A percentile compares a stretch with the other conserved stretches of the same genome.
phyloP scores from a whole-genome alignment of 108 stramenopile genomes.

The Fistulifera solaris region DNA sequence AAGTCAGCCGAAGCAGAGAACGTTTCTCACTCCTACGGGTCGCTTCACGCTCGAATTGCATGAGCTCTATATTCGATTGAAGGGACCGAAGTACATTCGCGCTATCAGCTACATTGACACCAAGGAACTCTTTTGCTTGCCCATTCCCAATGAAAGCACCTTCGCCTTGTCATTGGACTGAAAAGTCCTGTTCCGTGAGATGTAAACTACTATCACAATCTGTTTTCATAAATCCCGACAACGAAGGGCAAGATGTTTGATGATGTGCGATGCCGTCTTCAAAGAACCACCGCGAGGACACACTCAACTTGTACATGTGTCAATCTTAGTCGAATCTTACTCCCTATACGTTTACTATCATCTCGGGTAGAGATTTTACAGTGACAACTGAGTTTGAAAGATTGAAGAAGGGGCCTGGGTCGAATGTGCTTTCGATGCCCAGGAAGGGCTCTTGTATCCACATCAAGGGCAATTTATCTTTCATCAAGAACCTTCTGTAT shows the following conservation, averaged over 20 bases:
- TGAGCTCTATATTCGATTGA: conserved; percentile 82
- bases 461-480: conserved; percentile 98
- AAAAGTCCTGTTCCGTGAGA: conserved; percentile 96
- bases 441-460: conserved; percentile 95
- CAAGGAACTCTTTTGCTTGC: conserved; percentile 85
- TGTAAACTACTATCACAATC: conserved; percentile 92
- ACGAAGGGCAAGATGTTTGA: too few species aligned
- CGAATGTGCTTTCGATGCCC: conserved; percentile 82
- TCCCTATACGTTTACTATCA: too few species aligned
- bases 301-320: too few species aligned
- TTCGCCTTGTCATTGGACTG: conserved; percentile 94
- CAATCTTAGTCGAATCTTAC: too few species aligned
- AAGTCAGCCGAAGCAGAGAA: conserved; percentile 82
- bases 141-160: conserved; percentile 87
- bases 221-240: too few species aligned
- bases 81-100: conserved; percentile 95
- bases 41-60: conserved; percentile 91
- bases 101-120: conserved; percentile 96
- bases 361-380: too few species aligned
- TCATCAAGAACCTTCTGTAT: conserved; percentile 96
- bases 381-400: too few species aligned
- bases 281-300: too few species aligned
- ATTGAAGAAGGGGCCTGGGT: too few species aligned
- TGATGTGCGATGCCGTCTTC: too few species aligned
- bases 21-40: conserved; percentile 95